Evolutionary conservation across 768 basidiomycete genomes (phyloP), one percentile per base, ranked within the genome.

Genomic region (Epithele typhae): DNA sequence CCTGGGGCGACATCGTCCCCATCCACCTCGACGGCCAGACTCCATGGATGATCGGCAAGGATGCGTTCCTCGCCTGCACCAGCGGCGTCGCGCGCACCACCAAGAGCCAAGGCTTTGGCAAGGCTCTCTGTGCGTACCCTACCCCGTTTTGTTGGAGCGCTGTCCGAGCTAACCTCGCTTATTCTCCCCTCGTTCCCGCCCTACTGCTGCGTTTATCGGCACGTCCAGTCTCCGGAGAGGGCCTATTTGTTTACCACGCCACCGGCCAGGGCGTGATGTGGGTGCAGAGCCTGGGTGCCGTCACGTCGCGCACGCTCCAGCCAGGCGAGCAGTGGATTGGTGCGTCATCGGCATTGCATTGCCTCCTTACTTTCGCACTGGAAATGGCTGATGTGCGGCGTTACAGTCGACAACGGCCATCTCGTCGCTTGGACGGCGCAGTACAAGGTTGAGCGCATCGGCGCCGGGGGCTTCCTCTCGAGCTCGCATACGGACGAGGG

Each of bases 341-440:
- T 61, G 30, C 34, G 59, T 43, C 3, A 24, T 1, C n/a, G 14
- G 34, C 5, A n/a, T n/a, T n/a, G n/a, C n/a, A n/a, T n/a, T n/a
- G n/a, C n/a, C n/a, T n/a, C n/a, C n/a, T n/a, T n/a, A n/a, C n/a
- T 22, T 30, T 12, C 18, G 25, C 33, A 35, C 3, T 14, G 11
- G 24, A 25, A 18, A n/a, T n/a, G n/a, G 4, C 0, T 22, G 8
- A 15, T 27, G 19, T 11, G 6, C 10, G 18, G 14, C 14, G 27
- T 8, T 8, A 19, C 41, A 61, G 61, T 67, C 22, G 64, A 65
- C 43, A 64, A 66, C 52, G 61, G 65, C 12, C 66, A 67, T 32
- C 62, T 66, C 25, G 66, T 67, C 22, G 66, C 66, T 11, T 67
- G 66, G 66, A 61, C 61, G 30, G 59, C 61, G 10, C 49, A 56